Base-by-base conservation (phyloP, 1,284 basidiomycete species). In the Chiua sp. region DNA sequence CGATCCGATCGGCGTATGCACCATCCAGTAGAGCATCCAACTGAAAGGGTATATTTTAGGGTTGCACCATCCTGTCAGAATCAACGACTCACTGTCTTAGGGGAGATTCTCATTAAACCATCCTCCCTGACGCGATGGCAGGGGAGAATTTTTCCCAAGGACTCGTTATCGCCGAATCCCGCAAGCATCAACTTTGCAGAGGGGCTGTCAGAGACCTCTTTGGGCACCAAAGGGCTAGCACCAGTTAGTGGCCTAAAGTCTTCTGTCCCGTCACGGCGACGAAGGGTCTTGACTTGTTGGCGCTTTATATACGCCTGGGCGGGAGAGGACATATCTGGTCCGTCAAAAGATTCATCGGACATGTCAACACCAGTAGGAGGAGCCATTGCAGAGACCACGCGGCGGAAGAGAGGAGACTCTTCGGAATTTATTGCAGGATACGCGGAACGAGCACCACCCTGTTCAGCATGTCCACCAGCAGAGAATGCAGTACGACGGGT, bases 121-220 rank as follows among this genome's bases (percentile, higher is more conserved):
- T 99, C 97, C 67, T 98, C 94, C 57, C 90, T 90, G 57, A 98
- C 96, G 56, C 90, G 88, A 73, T 95, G 92, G 77, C 97, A 99
- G 22, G 97, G 96, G 57, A 99, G 76, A 61, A 97, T 86, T 79
- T 99, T 99, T 51, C 96, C 95, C 63, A 91, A 83, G 28, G 91
- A 87, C 75, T 98, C 96, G 68, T 95, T 94, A 68, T 94, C 92
- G n/a, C 95, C 92, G 73, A 96, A 96, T 0, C 93, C 90, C 56
- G 81, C 79, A 49, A 78, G 78, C 73, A 87, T 74, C 58, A 81
- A 82, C 61, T 82, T 82, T n/a, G 79, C 76, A 22, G 83, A 82
- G 18, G 86, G 82, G 65, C 86, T 85, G 66, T 86, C 85, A 47
- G 78, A 79, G 72, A 76, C 74, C 51, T 79, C 76, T 51, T 75